Base-by-base conservation (phyloP, 176 grass and related monocot genomes). In the Olyra latifolia region DNA sequence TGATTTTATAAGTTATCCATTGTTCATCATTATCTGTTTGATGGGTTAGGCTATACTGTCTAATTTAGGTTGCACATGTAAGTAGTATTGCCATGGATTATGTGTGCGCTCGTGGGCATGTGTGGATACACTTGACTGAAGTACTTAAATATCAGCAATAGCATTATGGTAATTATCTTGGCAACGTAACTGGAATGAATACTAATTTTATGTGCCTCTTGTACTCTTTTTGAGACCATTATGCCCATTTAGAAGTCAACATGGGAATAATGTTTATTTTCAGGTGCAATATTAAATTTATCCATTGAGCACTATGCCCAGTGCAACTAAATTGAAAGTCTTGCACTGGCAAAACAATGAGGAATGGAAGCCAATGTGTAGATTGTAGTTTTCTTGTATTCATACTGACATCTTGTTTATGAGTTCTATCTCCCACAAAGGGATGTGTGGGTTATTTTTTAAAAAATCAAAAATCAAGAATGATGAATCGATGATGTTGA, bases 391-490 rank as follows among this genome's bases (percentile, higher is more conserved):
- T 30, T 46, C 19, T 81, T 17, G 7, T 71, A 81, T 57, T 54
- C 8, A 22, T 80, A 29, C 67, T 38, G 2, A 40, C 48, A 53
- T 28, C 19, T 66, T 6, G 17, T 64, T 63, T 7, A 43, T 64
- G 55, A 73, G 72, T 19, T 74, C 41, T 46, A 27, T 80, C 50
- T 69, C 66, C 23, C 54, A 46, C 40, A 32, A 43, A 8, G 41
- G 66, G n/a, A 71, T 71, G 29, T 52, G 23, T 50, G 59, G 27
- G 9, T 62, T 82, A n/a, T 25, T 56, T 47, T 62, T 55, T 38
- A 5, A 57, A 42, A 20, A 5, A 12, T 68, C 19, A 6, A 46
- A 29, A 29, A 28, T 39, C 22, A 39, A 65, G 49, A 57, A 66
- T 50, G 1, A 47, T 47, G 45, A 47, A 47, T 47, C 1, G 9